Evolutionary conservation across 257 asterid species (phyloP), one percentile per base, ranked within the genome.

Genomic region (Fraxinus quadrangulata): DNA sequence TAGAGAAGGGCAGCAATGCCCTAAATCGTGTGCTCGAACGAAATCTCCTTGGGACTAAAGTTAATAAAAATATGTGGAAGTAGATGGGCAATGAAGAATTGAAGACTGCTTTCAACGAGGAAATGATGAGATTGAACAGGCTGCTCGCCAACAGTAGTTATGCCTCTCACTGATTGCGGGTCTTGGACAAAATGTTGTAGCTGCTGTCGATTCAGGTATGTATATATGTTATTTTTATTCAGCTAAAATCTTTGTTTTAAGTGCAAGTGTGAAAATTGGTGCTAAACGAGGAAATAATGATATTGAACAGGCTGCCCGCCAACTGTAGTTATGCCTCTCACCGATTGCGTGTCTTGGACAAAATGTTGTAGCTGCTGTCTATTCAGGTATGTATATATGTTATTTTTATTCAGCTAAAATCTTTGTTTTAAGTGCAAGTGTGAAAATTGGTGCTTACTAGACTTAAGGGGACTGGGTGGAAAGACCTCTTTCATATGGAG

Each of bases 121-220:
- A 90, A 83, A 84, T 92, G 65, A 75, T 75, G 67, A 85, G 85
- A 82, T 56, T 90, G 85, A 86, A 77, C 39, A 80, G 70, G 12
- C 88, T 94, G 28, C 97, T 97, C 8, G 76, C 83, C 12, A 90
- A 86, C 79, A 92, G 97, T 83, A 69, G 77, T 31, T 90, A 88
- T 83, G 97, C 90, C 73, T 75, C 85, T 75, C 97, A 92, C 40
- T 97, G 97, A 34, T 75, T 90, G 77, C 88, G 93, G 0, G 91
- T 92, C 69, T 80, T 92, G 79, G 84, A 87, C 85, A 91, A 92
- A 82, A 89, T 91, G 28, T 85, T 87, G 5, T 87, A 90, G 34
- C 95, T 92, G 30, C 83, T 94, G 30, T 81, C 92, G 4, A 78
- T 89, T 75, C 87, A 92, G 97, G 97, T 92, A 28, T 12, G 37